Base-by-base conservation (phyloP, 75 land plant genomes). In the Picea glauca region DNA sequence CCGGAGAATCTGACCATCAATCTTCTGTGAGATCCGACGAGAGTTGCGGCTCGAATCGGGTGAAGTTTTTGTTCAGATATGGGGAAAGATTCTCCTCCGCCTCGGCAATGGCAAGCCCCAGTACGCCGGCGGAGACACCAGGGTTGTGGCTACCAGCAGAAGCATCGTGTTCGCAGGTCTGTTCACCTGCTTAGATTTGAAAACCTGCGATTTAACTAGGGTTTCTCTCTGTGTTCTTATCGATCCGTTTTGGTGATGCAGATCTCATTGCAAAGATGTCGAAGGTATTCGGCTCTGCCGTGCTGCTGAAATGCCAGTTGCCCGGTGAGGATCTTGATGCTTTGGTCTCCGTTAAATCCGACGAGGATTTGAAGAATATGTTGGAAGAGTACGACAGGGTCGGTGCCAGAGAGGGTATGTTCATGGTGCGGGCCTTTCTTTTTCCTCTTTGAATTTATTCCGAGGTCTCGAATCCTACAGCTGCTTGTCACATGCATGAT, bases 21-120 rank as follows among this genome's bases (percentile, higher is more conserved):
- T n/a, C n/a, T n/a, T n/a, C n/a, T n/a, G n/a, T n/a, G n/a, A n/a
- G 56, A 57, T 35, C 57, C 35, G 58, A 32, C 77, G 84, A 58
- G 61, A 77, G 75, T 62, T 38, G 4, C 46, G 70, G 35, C 35
- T 75, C 14, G 78, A 76, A 75, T 58, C 77, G 57, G 8, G 76
- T 92, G 79, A 96, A 92, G 83, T 77, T 96, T 13, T 81, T 96
- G 21, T 96, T 93, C 85, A 96, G 99, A 84, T 94, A 84, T 88
- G 99, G 89, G 5, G 99, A 97, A 89, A 84, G 81, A 89, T 96
- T 60, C 75, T 92, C 68, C 94, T 93, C 4, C 79, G 99, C 81
- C 97, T 91, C 5, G 78, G 59, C 78, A 97, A 96, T 82, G 93
- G n/a, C n/a, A n/a, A n/a, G n/a, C n/a, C n/a, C n/a, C n/a, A n/a